phyloP scores from a whole-genome alignment of 768 basidiomycete species.

The Tubosaeta brunneosetosa region DNA sequence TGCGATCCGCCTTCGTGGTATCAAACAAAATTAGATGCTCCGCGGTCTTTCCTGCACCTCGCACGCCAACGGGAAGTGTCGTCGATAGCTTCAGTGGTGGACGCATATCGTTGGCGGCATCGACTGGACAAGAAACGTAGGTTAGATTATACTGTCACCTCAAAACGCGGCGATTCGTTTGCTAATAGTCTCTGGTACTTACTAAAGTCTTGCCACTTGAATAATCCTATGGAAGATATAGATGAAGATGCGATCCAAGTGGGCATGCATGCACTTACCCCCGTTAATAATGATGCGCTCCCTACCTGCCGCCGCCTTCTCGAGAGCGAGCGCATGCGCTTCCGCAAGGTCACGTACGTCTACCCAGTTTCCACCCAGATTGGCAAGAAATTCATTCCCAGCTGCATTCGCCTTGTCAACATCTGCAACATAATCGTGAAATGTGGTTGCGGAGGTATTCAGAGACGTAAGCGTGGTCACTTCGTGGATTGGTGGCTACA shows the following conservation, averaged over 20 bases:
- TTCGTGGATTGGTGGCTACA: conserved; percentile 38
- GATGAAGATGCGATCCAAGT: background rate
- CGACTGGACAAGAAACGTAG: conserved; percentile 23
- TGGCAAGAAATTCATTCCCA: conserved; percentile 23
- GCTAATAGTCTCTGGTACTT: background rate
- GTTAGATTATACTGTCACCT: background rate
- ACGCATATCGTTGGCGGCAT: conserved; percentile 32
- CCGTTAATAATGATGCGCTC: conserved; percentile 52
- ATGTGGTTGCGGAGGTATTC: conserved; percentile 35
- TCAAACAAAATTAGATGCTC: conserved; percentile 30
- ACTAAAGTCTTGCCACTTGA: conserved; percentile 33
- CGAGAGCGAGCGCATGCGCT: conserved; percentile 51
- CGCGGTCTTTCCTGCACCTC: conserved; percentile 28
- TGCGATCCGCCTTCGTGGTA: conserved; percentile 33
- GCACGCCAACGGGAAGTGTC: conserved; percentile 30
- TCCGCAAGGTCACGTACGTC: conserved; percentile 55
- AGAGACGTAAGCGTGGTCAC: conserved; percentile 32
- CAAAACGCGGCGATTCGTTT: background rate
- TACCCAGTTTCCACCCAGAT: conserved; percentile 34
- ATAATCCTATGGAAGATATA: conserved; percentile 14
- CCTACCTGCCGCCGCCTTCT: conserved; percentile 47
- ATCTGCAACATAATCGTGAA: conserved; percentile 33
- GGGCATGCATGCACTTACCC: conserved; percentile 14
- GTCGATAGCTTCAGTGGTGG: conserved; percentile 30
- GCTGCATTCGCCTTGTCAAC: conserved; percentile 15